Percentiles rank a stretch among this genome's conserved stretches.
Evolutionary conservation across 768 basidiomycete species (phyloP).

Genomic region (Tulasnella sp.): DNA sequence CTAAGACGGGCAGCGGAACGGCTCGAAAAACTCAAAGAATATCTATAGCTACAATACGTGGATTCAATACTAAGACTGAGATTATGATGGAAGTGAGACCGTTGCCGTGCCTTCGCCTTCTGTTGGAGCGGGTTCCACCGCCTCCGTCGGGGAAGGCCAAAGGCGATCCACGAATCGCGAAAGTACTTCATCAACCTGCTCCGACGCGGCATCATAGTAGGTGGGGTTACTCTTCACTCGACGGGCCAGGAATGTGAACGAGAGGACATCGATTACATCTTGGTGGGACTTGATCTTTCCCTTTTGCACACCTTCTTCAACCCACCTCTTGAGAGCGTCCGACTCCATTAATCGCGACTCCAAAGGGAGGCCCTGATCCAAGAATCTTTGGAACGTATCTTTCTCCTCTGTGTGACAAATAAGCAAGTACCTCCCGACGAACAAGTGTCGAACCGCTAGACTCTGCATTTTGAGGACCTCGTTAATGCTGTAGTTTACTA

Average conservation of each 20-base stretch:
- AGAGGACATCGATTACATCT: conserved; percentile 69
- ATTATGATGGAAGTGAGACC: neutral
- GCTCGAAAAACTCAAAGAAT: conserved; percentile 70
- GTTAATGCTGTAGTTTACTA: conserved; percentile 73
- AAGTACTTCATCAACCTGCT: conserved; percentile 52
- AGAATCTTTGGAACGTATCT: conserved; percentile 75
- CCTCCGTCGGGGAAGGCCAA: conserved; percentile 25
- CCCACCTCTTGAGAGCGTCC: conserved; percentile 17
- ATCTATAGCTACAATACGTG: conserved; percentile 38
- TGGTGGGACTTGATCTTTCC: conserved; percentile 52
- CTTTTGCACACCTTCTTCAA: conserved; percentile 34
- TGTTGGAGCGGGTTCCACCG: neutral
- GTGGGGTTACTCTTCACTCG: conserved; percentile 74
- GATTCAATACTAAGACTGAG: neutral
- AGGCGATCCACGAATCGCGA: conserved; percentile 66
- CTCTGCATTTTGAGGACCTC: conserved; percentile 93
- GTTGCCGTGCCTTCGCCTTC: neutral
- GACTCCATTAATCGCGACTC: conserved; percentile 72
- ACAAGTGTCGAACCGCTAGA: conserved; percentile 62
- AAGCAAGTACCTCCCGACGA: conserved; percentile 61
- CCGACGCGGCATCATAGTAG: conserved; percentile 65
- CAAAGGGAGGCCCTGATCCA: conserved; percentile 83
- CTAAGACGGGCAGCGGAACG: conserved; percentile 76
- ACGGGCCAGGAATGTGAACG: conserved; percentile 74
- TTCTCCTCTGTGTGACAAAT: conserved; percentile 87